Evolutionary conservation across 306 rosid genomes (phyloP).

Genomic region (Abrus pulchellus): DNA sequence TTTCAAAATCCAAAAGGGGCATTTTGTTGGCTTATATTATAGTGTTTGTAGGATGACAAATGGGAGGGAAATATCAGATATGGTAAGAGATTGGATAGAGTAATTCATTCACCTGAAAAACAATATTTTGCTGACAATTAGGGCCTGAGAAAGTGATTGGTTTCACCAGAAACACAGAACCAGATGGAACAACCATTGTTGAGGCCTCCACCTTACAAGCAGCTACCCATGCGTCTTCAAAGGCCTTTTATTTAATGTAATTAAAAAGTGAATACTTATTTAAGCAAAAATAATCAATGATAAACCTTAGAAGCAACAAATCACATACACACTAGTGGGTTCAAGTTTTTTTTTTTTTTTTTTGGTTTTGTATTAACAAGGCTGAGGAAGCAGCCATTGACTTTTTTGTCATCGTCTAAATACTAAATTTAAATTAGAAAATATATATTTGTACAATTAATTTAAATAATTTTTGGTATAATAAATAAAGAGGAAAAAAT

Average conservation of each 20-base stretch:
- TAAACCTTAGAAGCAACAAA: background rate
- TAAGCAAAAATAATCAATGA: background rate
- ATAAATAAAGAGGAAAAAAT: too few relatives aligned
- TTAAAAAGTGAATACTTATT: background rate
- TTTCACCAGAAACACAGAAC: slow-evolving; percentile 68
- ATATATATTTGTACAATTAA: too few relatives aligned
- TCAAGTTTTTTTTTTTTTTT: background rate
- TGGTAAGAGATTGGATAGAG: background rate
- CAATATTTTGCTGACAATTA: slow-evolving; percentile 61
- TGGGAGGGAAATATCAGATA: background rate
- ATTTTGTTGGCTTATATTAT: background rate
- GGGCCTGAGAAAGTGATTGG: slow-evolving; percentile 74
- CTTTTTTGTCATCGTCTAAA: slow-evolving; percentile 20
- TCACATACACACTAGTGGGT: background rate
- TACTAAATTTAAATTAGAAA: too few relatives aligned
- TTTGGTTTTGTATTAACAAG: background rate
- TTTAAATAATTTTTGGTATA: too few relatives aligned
- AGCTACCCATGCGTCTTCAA: slow-evolving; percentile 74
- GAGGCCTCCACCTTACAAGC: slow-evolving; percentile 75
- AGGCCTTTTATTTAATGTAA: slow-evolving; percentile 59
- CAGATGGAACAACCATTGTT: slow-evolving; percentile 73
- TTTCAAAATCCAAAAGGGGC: background rate
- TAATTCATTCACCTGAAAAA: slow-evolving; percentile 65
- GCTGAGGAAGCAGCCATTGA: slow-evolving; percentile 22
- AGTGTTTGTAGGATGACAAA: slow-evolving; percentile 12